Evolutionary conservation across 2,329 filamentous ascomycete species (phyloP).

Genomic region (Hymenoscyphus salicellus): DNA sequence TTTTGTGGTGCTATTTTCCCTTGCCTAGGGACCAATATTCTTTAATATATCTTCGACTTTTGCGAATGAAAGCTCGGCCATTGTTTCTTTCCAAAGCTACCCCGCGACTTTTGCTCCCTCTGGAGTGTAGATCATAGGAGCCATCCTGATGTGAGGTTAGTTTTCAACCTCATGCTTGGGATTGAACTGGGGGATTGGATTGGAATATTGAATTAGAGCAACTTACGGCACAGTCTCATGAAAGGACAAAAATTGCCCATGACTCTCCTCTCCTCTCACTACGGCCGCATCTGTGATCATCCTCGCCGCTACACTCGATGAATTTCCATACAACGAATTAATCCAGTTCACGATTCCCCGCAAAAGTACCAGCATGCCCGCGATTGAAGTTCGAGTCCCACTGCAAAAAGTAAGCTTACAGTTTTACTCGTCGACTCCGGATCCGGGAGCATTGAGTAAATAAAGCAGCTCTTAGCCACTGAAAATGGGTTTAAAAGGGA

Average conservation of each 20-base stretch:
- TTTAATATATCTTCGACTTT: background rate
- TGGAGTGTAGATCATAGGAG: slow-evolving; percentile 10
- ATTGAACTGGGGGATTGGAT: background rate
- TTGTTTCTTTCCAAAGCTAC: slow-evolving; percentile 14
- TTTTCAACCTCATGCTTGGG: background rate
- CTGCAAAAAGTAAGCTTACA: no score
- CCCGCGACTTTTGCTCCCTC: background rate
- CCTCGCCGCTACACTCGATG: slow-evolving; percentile 7
- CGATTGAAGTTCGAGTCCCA: slow-evolving; percentile 2
- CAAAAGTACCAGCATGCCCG: background rate
- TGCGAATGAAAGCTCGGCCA: slow-evolving; percentile 17
- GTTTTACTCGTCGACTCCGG: no score
- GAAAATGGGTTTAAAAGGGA: no score
- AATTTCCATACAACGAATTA: slow-evolving; percentile 11
- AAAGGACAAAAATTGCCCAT: slow-evolving; percentile 16
- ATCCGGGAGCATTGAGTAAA: no score
- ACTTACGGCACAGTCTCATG: slow-evolving; percentile 15
- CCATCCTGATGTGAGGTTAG: slow-evolving; percentile 2
- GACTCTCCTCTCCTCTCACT: background rate
- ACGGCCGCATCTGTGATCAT: slow-evolving; percentile 13
- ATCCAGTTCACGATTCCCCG: slow-evolving; percentile 1
- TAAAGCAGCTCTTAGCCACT: no score
- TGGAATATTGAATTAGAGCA: no score
- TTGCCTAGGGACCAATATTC: no score
- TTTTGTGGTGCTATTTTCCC: no score